Conservation (phyloP, 78 protist species). For the Dictyostelium firmibasis region DNA sequence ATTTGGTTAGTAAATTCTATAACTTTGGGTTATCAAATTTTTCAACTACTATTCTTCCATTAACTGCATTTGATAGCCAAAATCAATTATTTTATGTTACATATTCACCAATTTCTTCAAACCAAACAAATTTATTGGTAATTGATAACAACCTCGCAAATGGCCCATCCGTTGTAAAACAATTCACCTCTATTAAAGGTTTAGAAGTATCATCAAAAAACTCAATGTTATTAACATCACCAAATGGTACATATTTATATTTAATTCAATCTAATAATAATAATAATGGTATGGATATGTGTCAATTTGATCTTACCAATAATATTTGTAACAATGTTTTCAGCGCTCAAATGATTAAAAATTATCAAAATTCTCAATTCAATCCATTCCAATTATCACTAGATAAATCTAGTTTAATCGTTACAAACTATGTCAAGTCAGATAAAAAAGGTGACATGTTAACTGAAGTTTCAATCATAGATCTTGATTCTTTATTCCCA, state of each 20-base stretch:
- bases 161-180: neutral
- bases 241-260: neutral
- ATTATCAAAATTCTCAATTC: neutral
- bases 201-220: neutral
- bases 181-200: neutral
- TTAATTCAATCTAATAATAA: neutral
- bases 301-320: neutral
- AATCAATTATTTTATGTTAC: neutral
- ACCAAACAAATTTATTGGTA: neutral
- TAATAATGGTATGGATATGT: neutral
- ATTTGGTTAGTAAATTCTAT: neutral
- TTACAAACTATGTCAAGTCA: neutral
- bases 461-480: neutral
- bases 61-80: neutral
- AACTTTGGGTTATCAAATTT: neutral
- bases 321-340: neutral
- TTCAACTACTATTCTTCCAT: neutral
- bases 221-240: neutral
- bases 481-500: neutral
- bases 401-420: neutral
- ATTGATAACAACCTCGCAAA: neutral
- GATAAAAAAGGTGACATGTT: neutral
- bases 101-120: neutral
- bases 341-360: neutral
- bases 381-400: neutral